Percentiles rank a stretch among this genome's conserved stretches.
These are phyloP conservation scores for grape (Vitis vinifera) DNA, from an alignment of 164 flowering plant species.

Conservation along the genomic window ASM3070453v1 NC_081821.1:5513501-5514000, in stretches of 20 bases:
- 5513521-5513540: no score
- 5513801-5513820: constrained; percentile 26
- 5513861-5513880: neutral
- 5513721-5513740: constrained; percentile 47
- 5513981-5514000: neutral
- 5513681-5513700: neutral
- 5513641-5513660: neutral
- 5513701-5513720: constrained; percentile 54
- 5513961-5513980: neutral
- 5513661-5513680: neutral
- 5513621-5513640: constrained; percentile 27
- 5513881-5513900: neutral
- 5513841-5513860: neutral
- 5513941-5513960: neutral
- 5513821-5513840: constrained; percentile 30
- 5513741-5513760: constrained; percentile 38
- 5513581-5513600: constrained; percentile 33
- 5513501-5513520: no score
- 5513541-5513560: neutral
- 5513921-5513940: neutral
- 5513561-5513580: constrained; percentile 46
- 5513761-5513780: constrained; percentile 29
- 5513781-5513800: constrained; percentile 22
- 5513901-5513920: neutral
- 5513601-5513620: constrained; percentile 58